A percentile compares a stretch with the other conserved stretches of the same genome.
These are phyloP conservation scores for Myxozyma nipponensis DNA, from an alignment of 805 yeast genomes.

Conservation along the genomic window DNA sequence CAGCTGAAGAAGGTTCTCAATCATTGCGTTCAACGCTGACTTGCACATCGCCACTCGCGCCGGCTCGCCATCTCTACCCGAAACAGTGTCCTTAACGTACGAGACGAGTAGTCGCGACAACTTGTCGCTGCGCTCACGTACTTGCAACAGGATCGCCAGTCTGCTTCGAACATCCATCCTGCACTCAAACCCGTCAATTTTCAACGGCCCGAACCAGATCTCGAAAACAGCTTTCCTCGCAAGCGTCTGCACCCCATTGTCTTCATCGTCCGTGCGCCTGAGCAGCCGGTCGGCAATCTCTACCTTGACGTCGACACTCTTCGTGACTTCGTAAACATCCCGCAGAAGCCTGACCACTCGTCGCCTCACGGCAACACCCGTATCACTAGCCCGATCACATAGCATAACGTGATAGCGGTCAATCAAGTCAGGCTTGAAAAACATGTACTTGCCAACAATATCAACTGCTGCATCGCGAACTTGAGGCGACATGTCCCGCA, in stretches of 20 bases:
- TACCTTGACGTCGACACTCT: slow-evolving; percentile 36
- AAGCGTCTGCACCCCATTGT: slow-evolving; percentile 41
- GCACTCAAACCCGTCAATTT: slow-evolving; percentile 6
- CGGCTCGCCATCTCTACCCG: background rate
- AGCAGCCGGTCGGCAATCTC: slow-evolving; percentile 52
- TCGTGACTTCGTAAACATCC: slow-evolving; percentile 44
- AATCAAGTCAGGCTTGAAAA: slow-evolving; percentile 44
- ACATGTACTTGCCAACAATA: slow-evolving; percentile 50
- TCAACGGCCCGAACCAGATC: slow-evolving; percentile 9
- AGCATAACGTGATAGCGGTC: slow-evolving; percentile 50
- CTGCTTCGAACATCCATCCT: slow-evolving; percentile 10
- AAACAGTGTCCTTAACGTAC: slow-evolving; percentile 6
- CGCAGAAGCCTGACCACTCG: slow-evolving; percentile 54
- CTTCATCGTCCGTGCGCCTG: slow-evolving; percentile 64
- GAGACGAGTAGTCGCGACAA: slow-evolving; percentile 2
- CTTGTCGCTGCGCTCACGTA: slow-evolving; percentile 17
- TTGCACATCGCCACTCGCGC: background rate
- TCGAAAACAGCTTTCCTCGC: slow-evolving; percentile 18
- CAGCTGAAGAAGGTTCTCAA: slow-evolving; percentile 40
- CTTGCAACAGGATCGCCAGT: slow-evolving; percentile 5
- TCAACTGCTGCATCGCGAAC: slow-evolving; percentile 77
- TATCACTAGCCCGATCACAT: slow-evolving; percentile 51
- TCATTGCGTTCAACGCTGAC: slow-evolving; percentile 27
- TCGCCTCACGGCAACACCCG: slow-evolving; percentile 61
- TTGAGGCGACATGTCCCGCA: slow-evolving; percentile 61